These are phyloP conservation scores for Ascochyta fabae DNA, from an alignment of 2,329 filamentous ascomycete genomes.

Conservation along the genomic window DNA sequence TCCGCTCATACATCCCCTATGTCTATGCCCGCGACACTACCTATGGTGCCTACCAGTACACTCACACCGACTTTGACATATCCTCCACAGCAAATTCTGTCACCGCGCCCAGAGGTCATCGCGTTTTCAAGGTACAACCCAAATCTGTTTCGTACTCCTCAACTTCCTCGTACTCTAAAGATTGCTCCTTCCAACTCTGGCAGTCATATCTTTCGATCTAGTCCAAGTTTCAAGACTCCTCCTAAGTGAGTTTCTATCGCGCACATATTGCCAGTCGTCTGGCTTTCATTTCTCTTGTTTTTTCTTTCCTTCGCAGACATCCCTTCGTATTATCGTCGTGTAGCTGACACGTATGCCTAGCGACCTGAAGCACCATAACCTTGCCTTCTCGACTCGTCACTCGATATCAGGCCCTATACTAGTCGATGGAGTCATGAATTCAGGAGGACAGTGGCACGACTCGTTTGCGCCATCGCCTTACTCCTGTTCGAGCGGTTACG, in stretches of 20 bases:
- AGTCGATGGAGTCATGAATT: constrained; percentile 26
- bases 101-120: constrained; percentile 35
- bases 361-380: constrained; percentile 27
- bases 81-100: constrained; percentile 26
- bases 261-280: constrained; percentile 1
- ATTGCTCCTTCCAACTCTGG: constrained; percentile 28
- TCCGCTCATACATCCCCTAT: constrained; percentile 27
- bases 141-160: constrained; percentile 48
- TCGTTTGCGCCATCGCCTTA: constrained; percentile 41
- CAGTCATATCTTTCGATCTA: constrained; percentile 40
- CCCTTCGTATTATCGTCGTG: background rate
- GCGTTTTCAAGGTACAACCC: constrained; percentile 46
- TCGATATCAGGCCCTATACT: constrained; percentile 26
- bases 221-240: constrained; percentile 34
- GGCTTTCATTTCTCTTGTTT: background rate
- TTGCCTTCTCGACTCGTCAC: constrained; percentile 12
- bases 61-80: constrained; percentile 25
- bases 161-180: constrained; percentile 41
- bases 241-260: constrained; percentile 47
- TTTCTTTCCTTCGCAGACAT: constrained; percentile 9
- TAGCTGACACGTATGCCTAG: constrained; percentile 16
- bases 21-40: constrained; percentile 23
- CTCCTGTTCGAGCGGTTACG: constrained; percentile 45
- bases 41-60: constrained; percentile 22
- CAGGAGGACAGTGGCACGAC: constrained; percentile 33